Percentiles rank a stretch among this genome's conserved stretches.
These are phyloP conservation scores for Trypanosoma rangeli DNA, from an alignment of 208 protist genomes.

Conservation along the genomic window DNA sequence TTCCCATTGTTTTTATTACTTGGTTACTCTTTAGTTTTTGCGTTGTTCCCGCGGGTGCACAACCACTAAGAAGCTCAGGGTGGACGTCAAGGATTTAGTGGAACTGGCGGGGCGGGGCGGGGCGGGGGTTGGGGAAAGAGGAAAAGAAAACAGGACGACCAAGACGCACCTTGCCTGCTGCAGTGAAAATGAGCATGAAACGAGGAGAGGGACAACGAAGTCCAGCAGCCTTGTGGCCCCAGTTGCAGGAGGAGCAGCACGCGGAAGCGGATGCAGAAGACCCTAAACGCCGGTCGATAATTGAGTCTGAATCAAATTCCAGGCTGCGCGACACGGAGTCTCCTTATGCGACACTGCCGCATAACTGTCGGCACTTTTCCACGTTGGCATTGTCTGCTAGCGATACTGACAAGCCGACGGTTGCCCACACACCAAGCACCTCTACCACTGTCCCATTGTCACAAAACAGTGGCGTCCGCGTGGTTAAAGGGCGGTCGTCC, in stretches of 20 bases:
- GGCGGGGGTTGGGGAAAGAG: background rate
- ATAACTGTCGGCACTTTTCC: background rate
- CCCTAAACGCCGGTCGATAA: background rate
- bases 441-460: constrained; percentile 1
- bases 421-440: background rate
- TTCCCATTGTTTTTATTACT: no score
- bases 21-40: no score
- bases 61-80: no score
- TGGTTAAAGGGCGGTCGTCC: background rate
- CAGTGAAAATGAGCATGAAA: background rate
- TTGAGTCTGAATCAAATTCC: background rate
- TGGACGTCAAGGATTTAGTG: background rate
- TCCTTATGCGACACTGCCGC: background rate
- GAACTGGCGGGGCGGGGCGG: background rate
- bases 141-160: background rate
- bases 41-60: no score
- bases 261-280: background rate
- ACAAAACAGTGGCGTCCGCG: background rate
- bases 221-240: background rate
- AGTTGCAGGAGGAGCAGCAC: background rate
- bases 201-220: background rate
- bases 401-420: background rate
- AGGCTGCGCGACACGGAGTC: background rate
- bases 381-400: background rate
- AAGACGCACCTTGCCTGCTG: background rate